These are phyloP conservation scores for Dactylellina drechsleri DNA, from an alignment of 2,329 filamentous ascomycete species.

Conservation along the genomic window DNA sequence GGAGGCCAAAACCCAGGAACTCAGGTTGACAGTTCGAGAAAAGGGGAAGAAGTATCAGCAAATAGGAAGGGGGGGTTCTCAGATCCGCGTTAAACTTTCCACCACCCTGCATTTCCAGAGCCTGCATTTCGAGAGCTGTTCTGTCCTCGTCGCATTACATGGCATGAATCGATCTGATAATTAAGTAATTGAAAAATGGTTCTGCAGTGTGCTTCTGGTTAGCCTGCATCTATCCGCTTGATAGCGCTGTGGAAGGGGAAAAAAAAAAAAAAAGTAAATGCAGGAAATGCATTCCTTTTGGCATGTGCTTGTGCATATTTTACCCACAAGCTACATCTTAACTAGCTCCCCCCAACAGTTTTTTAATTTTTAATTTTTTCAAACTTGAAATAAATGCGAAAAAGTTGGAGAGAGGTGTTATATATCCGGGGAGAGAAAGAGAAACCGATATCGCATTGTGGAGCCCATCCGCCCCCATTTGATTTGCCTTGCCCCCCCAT, in stretches of 20 bases:
- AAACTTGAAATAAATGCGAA: not conserved
- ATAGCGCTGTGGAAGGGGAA: constrained; percentile 1
- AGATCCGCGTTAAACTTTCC: not conserved
- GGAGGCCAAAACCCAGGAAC: not conserved
- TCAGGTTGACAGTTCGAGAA: not conserved
- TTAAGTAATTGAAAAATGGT: not conserved
- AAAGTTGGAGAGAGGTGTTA: constrained; percentile 1
- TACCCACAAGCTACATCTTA: too few species aligned
- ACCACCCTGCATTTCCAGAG: not conserved
- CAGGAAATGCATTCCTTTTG: constrained; percentile 7
- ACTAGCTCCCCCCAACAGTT: constrained; percentile 19
- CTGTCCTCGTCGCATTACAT: too few species aligned
- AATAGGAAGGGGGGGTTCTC: too few species aligned
- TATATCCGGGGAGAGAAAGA: constrained; percentile 14
- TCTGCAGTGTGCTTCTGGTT: constrained; percentile 10
- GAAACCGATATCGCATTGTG: constrained; percentile 43
- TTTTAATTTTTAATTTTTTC: constrained; percentile 1
- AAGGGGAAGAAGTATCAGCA: too few species aligned
- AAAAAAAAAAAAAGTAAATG: constrained; percentile 3
- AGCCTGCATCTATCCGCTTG: constrained; percentile 18
- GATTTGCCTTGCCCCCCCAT: not conserved
- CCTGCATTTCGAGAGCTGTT: too few species aligned
- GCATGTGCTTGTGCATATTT: constrained; percentile 5
- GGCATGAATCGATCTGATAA: constrained; percentile 4
- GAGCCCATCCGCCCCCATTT: not conserved